Base-by-base conservation (phyloP, 2,329 filamentous ascomycete species). In the Lachnellula occidentalis region DNA sequence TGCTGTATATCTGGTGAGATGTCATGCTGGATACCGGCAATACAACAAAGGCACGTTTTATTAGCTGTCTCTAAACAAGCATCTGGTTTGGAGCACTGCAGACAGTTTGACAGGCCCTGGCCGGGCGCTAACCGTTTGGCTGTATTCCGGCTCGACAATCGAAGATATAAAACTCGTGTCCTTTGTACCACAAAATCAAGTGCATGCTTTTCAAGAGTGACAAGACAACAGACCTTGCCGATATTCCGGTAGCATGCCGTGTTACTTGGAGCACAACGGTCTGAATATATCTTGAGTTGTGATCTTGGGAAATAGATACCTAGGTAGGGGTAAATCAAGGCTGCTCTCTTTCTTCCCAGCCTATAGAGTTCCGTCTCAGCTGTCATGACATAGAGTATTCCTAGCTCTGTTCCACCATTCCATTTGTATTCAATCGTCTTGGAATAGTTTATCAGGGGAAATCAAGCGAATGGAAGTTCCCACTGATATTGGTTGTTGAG, bases 141-240 rank as follows among this genome's bases (percentile, higher is more conserved):
- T 27, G 27, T n/a, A 37, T 37, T 5, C 15, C 34, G 34, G 14
- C n/a, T 15, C 36, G 14, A 17, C 36, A 39, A 15, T 39, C 36
- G 36, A 39, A 39, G 12, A 39, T 17, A 3, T 39, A 39, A 37
- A 17, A 17, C 14, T 17, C 36, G 36, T 39, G 36, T 39, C n/a
- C 14, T 15, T 39, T 39, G 55, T 57, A 51, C 48, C 48, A 57
- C 55, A 54, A 57, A 34, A 57, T 54, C 52, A 34, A 47, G 34
- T 15, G 37, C 43, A 52, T 27, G 24, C 36, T 41, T 39, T 22
- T 7, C 31, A 47, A 47, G 42, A 39, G 50, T 15, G 14, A 39
- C 36, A 39, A 39, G 36, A 39, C 36, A 39, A 7, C 17, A 39
- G 36, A 39, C 12, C 14, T 39, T 39, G 36, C 36, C 36, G 36